Conservation (phyloP, 1,284 basidiomycete species). For the Malassezia caprae region DNA sequence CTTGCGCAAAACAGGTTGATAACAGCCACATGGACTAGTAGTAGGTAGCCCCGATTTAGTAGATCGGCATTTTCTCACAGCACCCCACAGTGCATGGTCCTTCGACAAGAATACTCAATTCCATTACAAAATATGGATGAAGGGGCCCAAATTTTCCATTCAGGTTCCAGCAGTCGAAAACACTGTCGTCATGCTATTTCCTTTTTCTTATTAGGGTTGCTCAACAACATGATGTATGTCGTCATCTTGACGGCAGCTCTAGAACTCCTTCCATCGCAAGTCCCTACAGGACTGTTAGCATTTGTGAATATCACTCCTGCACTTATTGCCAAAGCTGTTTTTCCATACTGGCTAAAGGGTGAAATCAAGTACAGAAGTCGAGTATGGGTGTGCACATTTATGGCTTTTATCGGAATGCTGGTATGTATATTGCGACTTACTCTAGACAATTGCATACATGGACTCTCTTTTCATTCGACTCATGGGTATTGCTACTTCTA, state of each 20-base stretch:
- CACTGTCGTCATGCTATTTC: conserved; percentile 18
- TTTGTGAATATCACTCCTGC: conserved; percentile 54
- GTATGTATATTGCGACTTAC: conserved; percentile 49
- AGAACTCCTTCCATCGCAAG: conserved; percentile 67
- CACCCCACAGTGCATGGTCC: background rate
- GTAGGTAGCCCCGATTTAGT: background rate
- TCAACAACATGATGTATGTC: conserved; percentile 59
- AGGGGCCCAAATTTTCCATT: background rate
- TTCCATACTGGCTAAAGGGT: conserved; percentile 61
- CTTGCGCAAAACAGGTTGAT: conserved; percentile 20
- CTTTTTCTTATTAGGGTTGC: conserved; percentile 48
- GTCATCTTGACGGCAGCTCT: conserved; percentile 91
- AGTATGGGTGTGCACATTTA: conserved; percentile 48
- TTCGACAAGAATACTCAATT: background rate
- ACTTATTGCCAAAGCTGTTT: conserved; percentile 67
- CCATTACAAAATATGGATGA: background rate
- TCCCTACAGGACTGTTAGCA: conserved; percentile 66
- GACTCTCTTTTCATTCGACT: conserved; percentile 62
- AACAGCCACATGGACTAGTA: background rate
- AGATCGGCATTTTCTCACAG: background rate
- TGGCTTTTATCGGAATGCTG: conserved; percentile 43
- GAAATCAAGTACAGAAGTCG: conserved; percentile 30
- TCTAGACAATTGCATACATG: conserved; percentile 70
- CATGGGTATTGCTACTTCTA: conserved; percentile 76
- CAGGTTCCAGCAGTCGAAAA: background rate